These are phyloP conservation scores for Aspergillus flavus DNA, from an alignment of 2,329 filamentous ascomycete genomes.

Conservation along the genomic window DNA sequence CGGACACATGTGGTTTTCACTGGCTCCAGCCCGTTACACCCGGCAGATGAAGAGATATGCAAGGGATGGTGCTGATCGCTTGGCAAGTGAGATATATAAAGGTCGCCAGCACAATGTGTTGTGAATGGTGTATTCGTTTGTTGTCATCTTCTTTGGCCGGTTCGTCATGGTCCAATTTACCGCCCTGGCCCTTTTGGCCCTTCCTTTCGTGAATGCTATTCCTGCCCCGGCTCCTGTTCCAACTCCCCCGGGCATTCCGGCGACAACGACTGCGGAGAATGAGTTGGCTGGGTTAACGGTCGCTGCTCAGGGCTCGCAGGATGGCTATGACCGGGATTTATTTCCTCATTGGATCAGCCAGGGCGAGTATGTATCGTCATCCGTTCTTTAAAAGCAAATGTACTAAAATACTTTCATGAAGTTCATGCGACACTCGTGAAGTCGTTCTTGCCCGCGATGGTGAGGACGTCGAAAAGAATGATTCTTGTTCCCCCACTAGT, in stretches of 20 bases:
- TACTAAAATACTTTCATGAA: slow-evolving; percentile 28
- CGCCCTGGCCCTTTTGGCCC: slow-evolving; percentile 21
- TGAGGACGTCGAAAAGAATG: slow-evolving; percentile 60
- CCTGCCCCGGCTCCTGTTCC: slow-evolving; percentile 31
- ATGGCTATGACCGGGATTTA: slow-evolving; percentile 64
- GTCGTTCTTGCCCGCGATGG: slow-evolving; percentile 75
- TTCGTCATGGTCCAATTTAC: neutral
- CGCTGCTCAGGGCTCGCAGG: slow-evolving; percentile 55
- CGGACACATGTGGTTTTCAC: neutral
- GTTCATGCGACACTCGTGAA: slow-evolving; percentile 72
- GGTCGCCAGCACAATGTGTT: neutral
- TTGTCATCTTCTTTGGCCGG: neutral
- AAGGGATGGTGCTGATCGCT: neutral
- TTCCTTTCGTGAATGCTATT: slow-evolving; percentile 19
- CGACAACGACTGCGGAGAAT: slow-evolving; percentile 57
- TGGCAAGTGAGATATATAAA: neutral
- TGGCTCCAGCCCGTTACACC: neutral
- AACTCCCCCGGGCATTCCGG: slow-evolving; percentile 65
- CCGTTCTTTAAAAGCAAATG: neutral
- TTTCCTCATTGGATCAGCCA: slow-evolving; percentile 72
- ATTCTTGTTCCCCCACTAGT: slow-evolving; percentile 63
- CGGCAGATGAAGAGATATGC: neutral
- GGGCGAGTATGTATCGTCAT: slow-evolving; percentile 42
- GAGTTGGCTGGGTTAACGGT: slow-evolving; percentile 64
- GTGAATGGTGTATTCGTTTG: neutral